Evolutionary conservation across 306 rosid genomes (phyloP), one percentile per base, ranked within the genome.

Genomic region (Casuarina cunninghamiana): DNA sequence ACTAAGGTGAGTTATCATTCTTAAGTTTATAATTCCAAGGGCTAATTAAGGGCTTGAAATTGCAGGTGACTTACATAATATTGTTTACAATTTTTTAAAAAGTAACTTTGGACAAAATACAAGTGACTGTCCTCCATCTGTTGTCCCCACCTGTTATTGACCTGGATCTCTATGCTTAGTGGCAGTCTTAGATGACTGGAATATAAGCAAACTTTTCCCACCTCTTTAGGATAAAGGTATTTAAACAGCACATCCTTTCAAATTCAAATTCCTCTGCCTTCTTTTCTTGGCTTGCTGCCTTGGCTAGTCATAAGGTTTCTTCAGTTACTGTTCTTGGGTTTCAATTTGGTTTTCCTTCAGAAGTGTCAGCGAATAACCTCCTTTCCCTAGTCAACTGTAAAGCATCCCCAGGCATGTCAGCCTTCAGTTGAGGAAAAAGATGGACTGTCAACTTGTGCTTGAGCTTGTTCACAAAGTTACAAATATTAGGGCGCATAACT

Each of bases 1-100:
- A 90, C 93, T 26, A 94, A 94, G 94, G 98, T 90, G 79, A 46
- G 86, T 75, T 9, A 26, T 53, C 21, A 53, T 73, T 26, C 19
- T 48, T 69, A 41, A 54, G 46, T 62, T 70, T 65, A 38, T 19
- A 44, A 38, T 57, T 42, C 39, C 12, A 19, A 5, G 60, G 21
- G 51, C 39, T 76, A 60, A 78, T 17, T 76, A 70, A 72, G 66
- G 70, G 73, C 78, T 75, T 79, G 69, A 57, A 53, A 62, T 73
- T 55, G 39, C 9, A 44, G 53, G 73, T 83, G 71, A 4, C 65
- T 32, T 46, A 38, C 45, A 5, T 62, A 32, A 5, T 37, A 48
- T 26, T 26, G 32, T 26, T 73, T 17, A 12, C 43, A 10, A 0
- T 0, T 49, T 51, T 10, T 10, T 26, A 0, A 26, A 26, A 5